Evolutionary conservation across 768 basidiomycete genomes (phyloP), one percentile per base, ranked within the genome.

Genomic region (Kwoniella heveanensis): DNA sequence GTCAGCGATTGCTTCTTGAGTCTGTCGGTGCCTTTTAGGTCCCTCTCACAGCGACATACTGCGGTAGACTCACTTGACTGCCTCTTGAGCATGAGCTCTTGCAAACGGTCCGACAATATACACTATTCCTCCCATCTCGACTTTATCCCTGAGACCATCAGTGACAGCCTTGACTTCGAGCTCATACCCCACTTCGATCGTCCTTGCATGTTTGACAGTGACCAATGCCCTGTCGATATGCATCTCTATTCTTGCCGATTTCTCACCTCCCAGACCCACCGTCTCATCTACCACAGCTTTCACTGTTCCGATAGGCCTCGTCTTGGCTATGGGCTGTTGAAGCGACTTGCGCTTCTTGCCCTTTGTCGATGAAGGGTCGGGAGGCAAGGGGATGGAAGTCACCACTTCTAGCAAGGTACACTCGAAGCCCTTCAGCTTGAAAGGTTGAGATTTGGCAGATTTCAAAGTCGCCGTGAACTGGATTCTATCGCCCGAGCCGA

Each of bases 401-500:
- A 88, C 88, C 4, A 87, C 85, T 77, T 96, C 92, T 68, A 85
- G 86, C 32, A 96, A 82, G 2, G 85, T 84, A 67, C 92, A 86
- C 75, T 94, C 91, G 74, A 91, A 92, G 5, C 90, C 89, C 37
- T 90, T 88, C 3, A 95, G 83, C 54, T 89, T 85, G 64, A 88
- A 85, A 13, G 88, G 86, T 39, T 87, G 83, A 3, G 87, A 74
- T 56, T 82, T 84, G 64, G 90, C 88, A 0, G 89, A 90, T 75
- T 86, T 87, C 61, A 95, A 82, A 8, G 86, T 85, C 0, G 89
- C 90, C 32, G 83, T 84, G 52, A 92, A 84, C 13, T 86, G 81
- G 32, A 94, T 86, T 21, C 87, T 86, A 80, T 95, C 92, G 4
- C 89, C 89, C 0, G 92, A 90, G 1, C 91, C 91, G 70, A 88